Base-by-base conservation (phyloP, 2,329 filamentous ascomycete species). In the Pseudocercospora fijiensis region DNA sequence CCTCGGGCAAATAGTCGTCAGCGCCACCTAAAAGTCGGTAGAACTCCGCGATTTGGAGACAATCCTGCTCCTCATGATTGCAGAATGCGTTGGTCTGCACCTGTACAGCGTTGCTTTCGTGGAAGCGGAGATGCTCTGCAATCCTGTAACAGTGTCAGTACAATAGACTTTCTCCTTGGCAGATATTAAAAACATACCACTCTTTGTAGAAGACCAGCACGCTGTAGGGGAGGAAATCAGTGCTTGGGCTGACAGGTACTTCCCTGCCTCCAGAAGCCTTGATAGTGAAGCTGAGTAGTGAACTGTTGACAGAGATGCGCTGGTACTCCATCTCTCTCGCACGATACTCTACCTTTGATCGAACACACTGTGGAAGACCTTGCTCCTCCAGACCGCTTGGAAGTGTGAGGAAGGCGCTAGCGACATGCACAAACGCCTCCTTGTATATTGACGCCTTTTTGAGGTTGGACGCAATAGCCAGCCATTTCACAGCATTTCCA, bases 401-500 rank as follows among this genome's bases (percentile, higher is more conserved):
- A 73, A 27, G 20, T 30, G 65, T 7, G 16, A 76, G 74, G 22
- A 72, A 69, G 0, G 67, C 64, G 58, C 77, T 75, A 1, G 72
- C 69, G 7, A 78, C 60, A 63, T 80, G 76, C 18, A 77, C 72
- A 1, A 77, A 68, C 13, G 74, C 71, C 57, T 79, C 78, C 5
- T 73, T 73, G 65, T 75, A 79, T 11, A 79, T 72, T 1, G 62
- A 56, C 1, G 59, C 56, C 57, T 72, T 73, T 27, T 75, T 56
- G 2, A 79, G 65, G 0, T 68, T 47, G 1, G 74, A 58, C 0
- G 71, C 68, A n/a, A 79, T 62, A 1, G 70, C 63, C 0, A 78
- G 67, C 72, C 75, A 78, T 20, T 73, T 71, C 6, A 70, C 59
- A 0, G 77, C 72, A 20, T 76, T 72, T n/a, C 57, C 30, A 2